Evolutionary conservation across 2,329 filamentous ascomycete species (phyloP).

Genomic region (Colletotrichum camelliae): DNA sequence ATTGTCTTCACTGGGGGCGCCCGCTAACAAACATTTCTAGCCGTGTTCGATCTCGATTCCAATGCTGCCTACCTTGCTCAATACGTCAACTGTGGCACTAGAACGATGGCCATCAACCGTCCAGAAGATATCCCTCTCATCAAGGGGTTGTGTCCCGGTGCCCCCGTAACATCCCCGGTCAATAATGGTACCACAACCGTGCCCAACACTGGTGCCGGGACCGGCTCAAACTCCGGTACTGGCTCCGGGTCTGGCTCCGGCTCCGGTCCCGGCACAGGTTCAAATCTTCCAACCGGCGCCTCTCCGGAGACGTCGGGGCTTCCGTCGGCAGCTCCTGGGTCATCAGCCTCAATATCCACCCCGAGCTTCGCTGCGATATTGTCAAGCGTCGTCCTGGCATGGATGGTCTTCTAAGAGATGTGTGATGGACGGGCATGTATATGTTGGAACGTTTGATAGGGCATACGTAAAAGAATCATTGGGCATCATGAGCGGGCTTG

Average conservation of each 20-base stretch:
- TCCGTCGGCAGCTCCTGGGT: neutral
- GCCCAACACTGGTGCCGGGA: neutral
- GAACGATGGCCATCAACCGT: constrained; percentile 13
- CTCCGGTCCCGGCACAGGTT: neutral
- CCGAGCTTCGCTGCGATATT: neutral
- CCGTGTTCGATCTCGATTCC: constrained; percentile 57
- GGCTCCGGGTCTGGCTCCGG: neutral
- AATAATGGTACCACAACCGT: neutral
- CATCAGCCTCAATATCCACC: neutral
- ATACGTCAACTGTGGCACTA: constrained; percentile 55
- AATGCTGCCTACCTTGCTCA: constrained; percentile 54
- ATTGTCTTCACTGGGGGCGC: neutral
- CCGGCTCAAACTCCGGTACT: neutral
- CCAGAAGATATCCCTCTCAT: constrained; percentile 17
- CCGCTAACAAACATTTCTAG: constrained; percentile 26
- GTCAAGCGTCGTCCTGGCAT: neutral
- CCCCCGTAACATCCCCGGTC: neutral
- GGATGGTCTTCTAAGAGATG: neutral
- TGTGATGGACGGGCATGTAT: neutral
- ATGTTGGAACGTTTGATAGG: neutral
- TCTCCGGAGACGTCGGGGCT: neutral
- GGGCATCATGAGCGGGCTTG: neutral
- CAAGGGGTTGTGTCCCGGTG: neutral
- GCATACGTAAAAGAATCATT: neutral
- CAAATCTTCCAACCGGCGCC: neutral